Percentiles rank a stretch among this genome's conserved stretches.
Evolutionary conservation across 2,329 filamentous ascomycete species (phyloP).

Genomic region (Fusarium euwallaceae): DNA sequence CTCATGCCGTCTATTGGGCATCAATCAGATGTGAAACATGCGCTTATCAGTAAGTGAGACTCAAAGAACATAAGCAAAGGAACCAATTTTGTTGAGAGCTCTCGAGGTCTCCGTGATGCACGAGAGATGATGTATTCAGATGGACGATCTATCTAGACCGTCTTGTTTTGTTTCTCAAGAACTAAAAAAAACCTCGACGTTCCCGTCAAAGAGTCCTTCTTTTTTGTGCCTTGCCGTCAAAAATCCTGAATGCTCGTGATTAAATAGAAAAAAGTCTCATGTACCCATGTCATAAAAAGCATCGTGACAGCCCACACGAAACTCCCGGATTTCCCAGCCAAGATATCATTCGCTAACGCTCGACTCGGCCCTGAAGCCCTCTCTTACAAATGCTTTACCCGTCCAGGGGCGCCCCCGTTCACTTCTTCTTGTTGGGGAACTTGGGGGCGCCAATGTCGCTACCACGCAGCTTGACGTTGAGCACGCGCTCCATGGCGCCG

Average conservation of each 20-base stretch:
- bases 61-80: not conserved
- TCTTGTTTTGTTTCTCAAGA: conserved; percentile 20
- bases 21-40: not conserved
- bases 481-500: conserved; percentile 80
- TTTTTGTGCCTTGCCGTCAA: conserved; percentile 27
- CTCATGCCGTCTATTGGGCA: not conserved
- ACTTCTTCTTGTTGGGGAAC: conserved; percentile 79
- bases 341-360: conserved; percentile 48
- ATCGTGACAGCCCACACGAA: conserved; percentile 45
- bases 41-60: not conserved
- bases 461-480: conserved; percentile 90
- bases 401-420: conserved; percentile 37
- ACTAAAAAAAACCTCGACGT: conserved; percentile 10
- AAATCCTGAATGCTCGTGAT: conserved; percentile 28
- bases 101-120: conserved; percentile 12
- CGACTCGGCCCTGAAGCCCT: conserved; percentile 45
- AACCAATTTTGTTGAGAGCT: not conserved
- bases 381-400: conserved; percentile 37
- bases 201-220: conserved; percentile 23
- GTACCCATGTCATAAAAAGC: conserved; percentile 44
- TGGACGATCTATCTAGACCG: conserved; percentile 13
- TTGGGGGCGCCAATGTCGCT: conserved; percentile 86
- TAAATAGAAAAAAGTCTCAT: conserved; percentile 41
- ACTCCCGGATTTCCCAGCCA: conserved; percentile 44
- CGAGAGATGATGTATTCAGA: conserved; percentile 27